A percentile compares a stretch with the other conserved stretches of the same genome.
These are phyloP conservation scores for Pichia cabralensis DNA, from an alignment of 805 yeast species.

Conservation along the genomic window DNA sequence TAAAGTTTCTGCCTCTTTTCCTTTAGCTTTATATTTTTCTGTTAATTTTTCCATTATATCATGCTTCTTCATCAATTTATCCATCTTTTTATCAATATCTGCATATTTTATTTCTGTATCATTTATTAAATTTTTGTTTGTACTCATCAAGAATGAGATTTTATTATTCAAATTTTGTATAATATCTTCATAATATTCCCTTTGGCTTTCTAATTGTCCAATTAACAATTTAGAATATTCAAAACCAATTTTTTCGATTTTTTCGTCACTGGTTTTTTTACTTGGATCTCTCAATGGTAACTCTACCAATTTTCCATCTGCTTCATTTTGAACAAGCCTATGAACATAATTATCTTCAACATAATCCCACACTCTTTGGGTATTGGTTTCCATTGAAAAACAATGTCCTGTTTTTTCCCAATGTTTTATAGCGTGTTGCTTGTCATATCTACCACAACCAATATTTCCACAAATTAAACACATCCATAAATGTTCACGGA, in stretches of 20 bases:
- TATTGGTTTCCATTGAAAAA: constrained; percentile 77
- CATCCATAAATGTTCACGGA: constrained; percentile 66
- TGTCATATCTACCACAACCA: constrained; percentile 87
- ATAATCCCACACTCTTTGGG: constrained; percentile 92
- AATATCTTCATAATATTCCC: constrained; percentile 66
- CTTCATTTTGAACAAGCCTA: constrained; percentile 69
- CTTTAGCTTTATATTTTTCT: neutral
- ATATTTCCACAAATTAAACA: constrained; percentile 84
- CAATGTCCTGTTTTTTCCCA: constrained; percentile 72
- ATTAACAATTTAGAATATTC: constrained; percentile 75
- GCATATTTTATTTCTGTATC: constrained; percentile 1
- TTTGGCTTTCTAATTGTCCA: constrained; percentile 76
- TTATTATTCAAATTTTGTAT: constrained; percentile 23
- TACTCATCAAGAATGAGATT: neutral
- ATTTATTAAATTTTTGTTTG: constrained; percentile 5
- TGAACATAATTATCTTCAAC: constrained; percentile 89
- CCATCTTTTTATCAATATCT: neutral
- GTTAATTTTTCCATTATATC: neutral
- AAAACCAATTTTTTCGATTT: constrained; percentile 48
- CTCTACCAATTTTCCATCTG: constrained; percentile 86
- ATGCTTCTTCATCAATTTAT: neutral
- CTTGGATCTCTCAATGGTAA: constrained; percentile 32
- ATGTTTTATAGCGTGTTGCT: constrained; percentile 79
- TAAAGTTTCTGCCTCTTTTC: constrained; percentile 15
- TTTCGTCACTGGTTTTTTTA: constrained; percentile 25